phyloP scores from a whole-genome alignment of 495 filamentous ascomycete species.

The Parmelia sp. region DNA sequence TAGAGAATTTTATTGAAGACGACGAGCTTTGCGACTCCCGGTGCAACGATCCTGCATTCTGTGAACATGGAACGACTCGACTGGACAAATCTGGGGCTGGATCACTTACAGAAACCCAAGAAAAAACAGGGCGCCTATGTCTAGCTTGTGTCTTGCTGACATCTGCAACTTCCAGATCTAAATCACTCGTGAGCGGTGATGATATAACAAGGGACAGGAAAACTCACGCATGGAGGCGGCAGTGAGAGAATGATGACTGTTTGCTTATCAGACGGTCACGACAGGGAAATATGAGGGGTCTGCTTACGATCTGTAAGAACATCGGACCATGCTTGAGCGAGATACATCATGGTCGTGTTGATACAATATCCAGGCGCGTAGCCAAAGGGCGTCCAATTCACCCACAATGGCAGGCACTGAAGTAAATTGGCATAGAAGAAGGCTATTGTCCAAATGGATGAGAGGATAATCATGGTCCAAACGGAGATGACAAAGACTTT shows the following conservation, averaged over 20 bases:
- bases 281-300: neutral
- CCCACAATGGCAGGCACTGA: slow-evolving; percentile 4
- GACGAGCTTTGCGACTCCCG: neutral
- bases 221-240: neutral
- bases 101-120: neutral
- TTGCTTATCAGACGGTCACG: neutral
- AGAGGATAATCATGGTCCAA: neutral
- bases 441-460: neutral
- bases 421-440: neutral
- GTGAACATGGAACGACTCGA: neutral
- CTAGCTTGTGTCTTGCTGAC: neutral
- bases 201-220: neutral
- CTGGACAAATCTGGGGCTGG: neutral
- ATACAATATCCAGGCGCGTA: neutral
- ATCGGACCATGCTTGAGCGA: slow-evolving; percentile 8
- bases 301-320: neutral
- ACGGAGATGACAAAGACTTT: neutral
- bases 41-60: neutral
- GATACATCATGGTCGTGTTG: neutral
- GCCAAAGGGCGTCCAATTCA: neutral
- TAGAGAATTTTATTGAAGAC: neutral
- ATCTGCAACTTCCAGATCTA: slow-evolving; percentile 6
- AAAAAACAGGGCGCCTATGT: neutral
- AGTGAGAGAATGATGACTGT: neutral
- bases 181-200: neutral